Percentiles rank a stretch among this genome's conserved stretches.
Evolutionary conservation across 2,329 filamentous ascomycete species (phyloP).

Genomic region (Colletotrichum lupini): DNA sequence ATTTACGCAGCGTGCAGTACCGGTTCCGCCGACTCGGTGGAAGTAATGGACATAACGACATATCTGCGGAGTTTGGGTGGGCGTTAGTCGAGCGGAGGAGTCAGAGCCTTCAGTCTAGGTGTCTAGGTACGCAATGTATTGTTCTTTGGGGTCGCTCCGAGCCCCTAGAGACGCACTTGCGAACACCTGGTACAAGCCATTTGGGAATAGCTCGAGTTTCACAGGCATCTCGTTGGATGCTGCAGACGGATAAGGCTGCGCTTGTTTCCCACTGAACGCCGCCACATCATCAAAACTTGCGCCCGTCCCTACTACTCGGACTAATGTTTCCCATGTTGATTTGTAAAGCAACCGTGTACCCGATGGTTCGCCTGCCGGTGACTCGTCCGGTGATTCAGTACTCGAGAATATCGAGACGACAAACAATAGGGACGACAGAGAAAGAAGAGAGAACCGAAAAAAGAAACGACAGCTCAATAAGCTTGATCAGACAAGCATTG

Average conservation of each 20-base stretch:
- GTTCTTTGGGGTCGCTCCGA: slow-evolving; percentile 19
- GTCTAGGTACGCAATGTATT: not conserved
- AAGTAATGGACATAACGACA: slow-evolving; percentile 17
- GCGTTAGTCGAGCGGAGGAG: slow-evolving; percentile 13
- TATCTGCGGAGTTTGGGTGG: slow-evolving; percentile 24
- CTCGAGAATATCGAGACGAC: not conserved
- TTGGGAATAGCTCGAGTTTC: slow-evolving; percentile 25
- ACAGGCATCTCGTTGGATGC: slow-evolving; percentile 3
- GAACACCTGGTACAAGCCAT: not conserved
- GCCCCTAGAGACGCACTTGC: not conserved
- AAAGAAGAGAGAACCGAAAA: not conserved
- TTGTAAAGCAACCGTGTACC: slow-evolving; percentile 29
- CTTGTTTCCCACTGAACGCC: slow-evolving; percentile 22
- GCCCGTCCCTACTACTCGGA: slow-evolving; percentile 24
- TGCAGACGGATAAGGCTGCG: slow-evolving; percentile 34
- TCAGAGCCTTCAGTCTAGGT: not conserved
- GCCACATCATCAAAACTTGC: slow-evolving; percentile 29
- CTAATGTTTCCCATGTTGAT: slow-evolving; percentile 21
- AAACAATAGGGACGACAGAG: not conserved
- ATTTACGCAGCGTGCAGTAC: slow-evolving; percentile 13
- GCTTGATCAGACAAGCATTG: not conserved
- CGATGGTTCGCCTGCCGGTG: slow-evolving; percentile 8
- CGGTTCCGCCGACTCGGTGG: slow-evolving; percentile 32
- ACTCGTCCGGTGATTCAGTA: slow-evolving; percentile 5
- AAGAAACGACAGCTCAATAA: not conserved